Evolutionary conservation across 139 green algal species (phyloP).

Genomic region (Chlorella ohadii): DNA sequence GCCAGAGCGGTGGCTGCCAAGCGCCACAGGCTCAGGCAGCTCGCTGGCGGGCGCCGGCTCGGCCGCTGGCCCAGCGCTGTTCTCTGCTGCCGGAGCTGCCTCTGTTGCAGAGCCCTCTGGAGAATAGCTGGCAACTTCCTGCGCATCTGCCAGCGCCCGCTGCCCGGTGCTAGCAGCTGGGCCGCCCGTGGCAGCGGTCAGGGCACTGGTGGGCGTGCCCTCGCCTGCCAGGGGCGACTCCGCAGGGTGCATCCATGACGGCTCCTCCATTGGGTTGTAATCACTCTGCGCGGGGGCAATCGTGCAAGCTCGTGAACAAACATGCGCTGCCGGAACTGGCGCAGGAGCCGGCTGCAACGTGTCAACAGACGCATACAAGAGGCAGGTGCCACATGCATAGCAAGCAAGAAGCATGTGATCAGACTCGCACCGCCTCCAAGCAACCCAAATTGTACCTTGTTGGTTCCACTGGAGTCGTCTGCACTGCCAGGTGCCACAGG

Average conservation of each 20-base stretch:
- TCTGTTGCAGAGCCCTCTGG: background rate
- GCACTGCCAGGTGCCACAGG: background rate
- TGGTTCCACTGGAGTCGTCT: background rate
- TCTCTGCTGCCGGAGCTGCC: background rate
- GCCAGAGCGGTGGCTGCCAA: background rate
- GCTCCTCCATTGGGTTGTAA: constrained; percentile 79
- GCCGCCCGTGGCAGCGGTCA: constrained; percentile 5
- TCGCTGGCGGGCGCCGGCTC: background rate
- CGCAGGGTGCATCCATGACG: constrained; percentile 60
- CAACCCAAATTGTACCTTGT: constrained; percentile 21
- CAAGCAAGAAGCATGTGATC: no score
- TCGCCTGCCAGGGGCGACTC: constrained; percentile 16
- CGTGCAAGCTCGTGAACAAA: no score
- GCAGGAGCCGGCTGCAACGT: no score
- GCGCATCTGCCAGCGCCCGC: background rate
- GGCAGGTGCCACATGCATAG: no score
- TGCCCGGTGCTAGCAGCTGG: background rate
- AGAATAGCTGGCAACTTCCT: constrained; percentile 11
- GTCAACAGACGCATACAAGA: no score
- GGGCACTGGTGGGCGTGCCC: constrained; percentile 16
- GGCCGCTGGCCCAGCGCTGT: background rate
- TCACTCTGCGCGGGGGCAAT: constrained; percentile 42
- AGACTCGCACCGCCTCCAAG: no score
- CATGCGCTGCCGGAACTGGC: no score
- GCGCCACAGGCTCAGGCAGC: background rate